phyloP scores from a whole-genome alignment of 1,284 basidiomycete species.

The Trichosporon sp. region DNA sequence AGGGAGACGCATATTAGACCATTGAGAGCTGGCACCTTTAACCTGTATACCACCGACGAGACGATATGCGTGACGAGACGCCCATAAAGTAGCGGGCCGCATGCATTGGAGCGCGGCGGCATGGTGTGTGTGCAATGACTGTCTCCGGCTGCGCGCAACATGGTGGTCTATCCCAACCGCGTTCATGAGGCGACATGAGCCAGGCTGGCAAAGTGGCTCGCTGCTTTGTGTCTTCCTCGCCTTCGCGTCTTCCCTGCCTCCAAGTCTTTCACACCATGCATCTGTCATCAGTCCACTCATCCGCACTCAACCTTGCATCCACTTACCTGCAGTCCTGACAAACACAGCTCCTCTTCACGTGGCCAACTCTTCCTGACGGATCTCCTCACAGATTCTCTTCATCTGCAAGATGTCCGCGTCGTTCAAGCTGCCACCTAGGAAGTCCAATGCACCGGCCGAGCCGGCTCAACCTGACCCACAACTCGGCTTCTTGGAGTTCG shows the following conservation, averaged over 20 bases:
- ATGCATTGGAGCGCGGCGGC: background rate
- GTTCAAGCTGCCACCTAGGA: background rate
- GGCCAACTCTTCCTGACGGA: background rate
- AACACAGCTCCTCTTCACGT: background rate
- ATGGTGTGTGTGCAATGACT: background rate
- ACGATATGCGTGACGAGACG: background rate
- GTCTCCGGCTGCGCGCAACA: no score
- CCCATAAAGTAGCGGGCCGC: background rate
- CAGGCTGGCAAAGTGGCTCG: background rate
- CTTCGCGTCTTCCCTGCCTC: no score
- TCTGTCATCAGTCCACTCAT: background rate
- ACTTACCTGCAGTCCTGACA: background rate
- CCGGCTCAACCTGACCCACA: background rate
- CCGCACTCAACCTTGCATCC: background rate
- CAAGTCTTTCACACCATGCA: background rate
- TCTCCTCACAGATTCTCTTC: background rate
- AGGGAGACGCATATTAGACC: constrained; percentile 47
- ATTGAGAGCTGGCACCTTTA: background rate
- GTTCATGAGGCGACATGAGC: no score
- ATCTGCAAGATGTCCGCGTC: background rate
- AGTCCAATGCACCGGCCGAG: background rate
- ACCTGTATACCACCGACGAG: background rate
- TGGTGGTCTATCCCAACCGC: no score
- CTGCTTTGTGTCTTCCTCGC: background rate
- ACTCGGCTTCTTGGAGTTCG: constrained; percentile 29